Conservation (phyloP, 1,284 basidiomycete genomes). For the Cryptococcus maquisensis region DNA sequence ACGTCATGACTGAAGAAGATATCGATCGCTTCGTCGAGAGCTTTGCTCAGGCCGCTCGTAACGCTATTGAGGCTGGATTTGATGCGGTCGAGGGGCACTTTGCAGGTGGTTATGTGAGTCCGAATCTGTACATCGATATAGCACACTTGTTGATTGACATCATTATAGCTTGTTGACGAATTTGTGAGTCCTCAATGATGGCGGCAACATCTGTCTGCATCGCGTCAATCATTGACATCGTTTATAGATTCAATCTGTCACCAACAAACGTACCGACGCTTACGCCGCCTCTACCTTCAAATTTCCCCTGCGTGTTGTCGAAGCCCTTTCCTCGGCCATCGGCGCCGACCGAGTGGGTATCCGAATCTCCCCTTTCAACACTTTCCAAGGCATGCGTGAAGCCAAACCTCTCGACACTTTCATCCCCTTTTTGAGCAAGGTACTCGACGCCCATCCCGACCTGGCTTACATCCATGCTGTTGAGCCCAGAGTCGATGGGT, state of each 20-base stretch:
- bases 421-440: conserved; percentile 9
- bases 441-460: conserved; percentile 49
- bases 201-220: conserved; percentile 45
- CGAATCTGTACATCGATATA: neutral
- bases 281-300: conserved; percentile 60
- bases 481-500: conserved; percentile 48
- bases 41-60: conserved; percentile 53
- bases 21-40: conserved; percentile 49
- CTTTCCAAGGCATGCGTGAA: conserved; percentile 46
- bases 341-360: conserved; percentile 54
- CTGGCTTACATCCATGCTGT: conserved; percentile 60
- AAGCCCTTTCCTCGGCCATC: conserved; percentile 53
- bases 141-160: neutral
- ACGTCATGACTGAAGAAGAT: conserved; percentile 27
- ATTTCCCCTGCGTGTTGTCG: conserved; percentile 56
- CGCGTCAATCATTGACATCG: conserved; percentile 36
- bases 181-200: conserved; percentile 54
- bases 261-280: conserved; percentile 58
- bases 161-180: conserved; percentile 50
- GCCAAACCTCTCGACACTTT: conserved; percentile 4
- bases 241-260: conserved; percentile 47
- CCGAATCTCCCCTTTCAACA: conserved; percentile 56
- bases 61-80: conserved; percentile 60
- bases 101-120: conserved; percentile 49
- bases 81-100: conserved; percentile 59